Base-by-base conservation (phyloP, 2,329 filamentous ascomycete genomes). In the Hymenoscyphus occultus region DNA sequence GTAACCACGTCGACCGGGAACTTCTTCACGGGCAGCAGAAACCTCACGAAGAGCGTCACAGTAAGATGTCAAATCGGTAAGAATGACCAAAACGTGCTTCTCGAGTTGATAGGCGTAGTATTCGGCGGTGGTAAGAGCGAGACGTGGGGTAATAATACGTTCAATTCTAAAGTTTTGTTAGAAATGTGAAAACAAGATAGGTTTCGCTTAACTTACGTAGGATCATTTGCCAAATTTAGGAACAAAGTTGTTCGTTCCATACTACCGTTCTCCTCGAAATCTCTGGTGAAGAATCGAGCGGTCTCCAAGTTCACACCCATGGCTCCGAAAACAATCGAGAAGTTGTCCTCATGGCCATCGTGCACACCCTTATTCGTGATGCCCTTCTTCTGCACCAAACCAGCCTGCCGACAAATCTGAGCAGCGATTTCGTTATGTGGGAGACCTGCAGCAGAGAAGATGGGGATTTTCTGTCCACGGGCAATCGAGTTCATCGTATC, bases 261-360 rank as follows among this genome's bases (percentile, higher is more conserved):
- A 81, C 92, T 96, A 73, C 96, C 96, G 80, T 99, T 99, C 86
- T 99, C 93, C 80, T 99, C 95, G 76, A 99, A 99, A 76, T 99
- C 95, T 71, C 92, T 87, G 45, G 94, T 98, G 84, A 99, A 99
- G 87, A 99, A 99, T 74, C 95, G 91, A 74, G 91, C 92, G 39
- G 95, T 99, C 79, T 99, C 95, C 89, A 99, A 88, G 83, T 99
- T 99, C 74, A 99, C 95, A 93, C 95, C 95, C 95, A 99, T 99
- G 76, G 95, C 95, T 77, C 92, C 96, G 77, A 99, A 99, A 65
- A 99, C 95, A 75, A 99, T 99, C 67, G 93, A 97, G 86, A 99
- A 99, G 84, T 99, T 99, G 76, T 99, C 95, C 76, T 97, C 93
- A 80, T 99, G 95, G 64, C 89, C 93, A 76, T 99, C 96, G 76